These are phyloP conservation scores for Chloropicon primus DNA, from an alignment of 139 green algal genomes.

Conservation along the genomic window DNA sequence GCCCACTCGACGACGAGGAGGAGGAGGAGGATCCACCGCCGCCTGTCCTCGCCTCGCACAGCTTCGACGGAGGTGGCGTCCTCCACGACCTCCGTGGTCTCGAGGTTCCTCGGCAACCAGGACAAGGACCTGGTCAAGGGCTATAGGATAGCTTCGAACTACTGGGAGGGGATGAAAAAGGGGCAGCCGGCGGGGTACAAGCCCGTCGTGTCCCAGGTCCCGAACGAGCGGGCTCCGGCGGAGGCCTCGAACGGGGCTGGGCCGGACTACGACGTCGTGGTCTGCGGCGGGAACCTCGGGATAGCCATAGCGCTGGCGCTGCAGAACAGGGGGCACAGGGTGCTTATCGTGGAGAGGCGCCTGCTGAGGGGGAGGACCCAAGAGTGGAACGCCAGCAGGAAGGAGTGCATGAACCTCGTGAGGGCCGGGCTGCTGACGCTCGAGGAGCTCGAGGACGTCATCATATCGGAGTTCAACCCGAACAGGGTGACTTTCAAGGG, in stretches of 20 bases:
- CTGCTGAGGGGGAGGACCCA: slow-evolving; percentile 44
- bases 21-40: too few relatives aligned
- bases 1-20: not conserved
- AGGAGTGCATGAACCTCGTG: slow-evolving; percentile 58
- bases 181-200: not conserved
- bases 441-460: slow-evolving; percentile 51
- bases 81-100: not conserved
- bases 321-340: slow-evolving; percentile 42
- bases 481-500: slow-evolving; percentile 42
- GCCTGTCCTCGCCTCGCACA: too few relatives aligned
- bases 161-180: not conserved
- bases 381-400: slow-evolving; percentile 73
- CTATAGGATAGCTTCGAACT: not conserved
- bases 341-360: slow-evolving; percentile 80
- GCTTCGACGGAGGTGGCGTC: not conserved
- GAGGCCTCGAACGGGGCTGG: not conserved
- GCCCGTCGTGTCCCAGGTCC: not conserved
- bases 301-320: slow-evolving; percentile 71
- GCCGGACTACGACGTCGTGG: slow-evolving; percentile 46
- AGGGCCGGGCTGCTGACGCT: slow-evolving; percentile 48
- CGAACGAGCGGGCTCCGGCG: not conserved
- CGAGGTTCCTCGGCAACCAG: not conserved
- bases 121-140: not conserved
- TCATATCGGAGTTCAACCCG: slow-evolving; percentile 81
- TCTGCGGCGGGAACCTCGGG: slow-evolving; percentile 83